phyloP scores from a whole-genome alignment of 768 basidiomycete genomes.

The Amylocystis lapponica region DNA sequence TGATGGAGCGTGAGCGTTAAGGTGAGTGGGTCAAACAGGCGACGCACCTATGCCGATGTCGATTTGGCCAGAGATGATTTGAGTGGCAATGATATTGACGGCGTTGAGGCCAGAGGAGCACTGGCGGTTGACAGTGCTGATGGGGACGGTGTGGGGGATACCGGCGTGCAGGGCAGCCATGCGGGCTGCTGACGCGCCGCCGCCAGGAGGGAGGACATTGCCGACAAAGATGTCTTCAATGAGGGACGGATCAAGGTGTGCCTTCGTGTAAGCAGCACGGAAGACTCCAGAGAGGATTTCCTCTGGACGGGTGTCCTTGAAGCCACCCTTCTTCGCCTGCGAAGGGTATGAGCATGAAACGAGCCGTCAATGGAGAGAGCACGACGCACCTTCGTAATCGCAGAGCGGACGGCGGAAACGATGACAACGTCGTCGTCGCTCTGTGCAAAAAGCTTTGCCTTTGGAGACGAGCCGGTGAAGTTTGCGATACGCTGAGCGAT shows the following conservation, averaged over 20 bases:
- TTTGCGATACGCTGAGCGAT: conserved; percentile 17
- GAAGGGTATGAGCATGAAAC: neutral
- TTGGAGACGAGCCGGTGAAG: conserved; percentile 33
- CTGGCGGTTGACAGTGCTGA: conserved; percentile 87
- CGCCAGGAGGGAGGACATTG: conserved; percentile 83
- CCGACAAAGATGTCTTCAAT: conserved; percentile 85
- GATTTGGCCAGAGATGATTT: conserved; percentile 75
- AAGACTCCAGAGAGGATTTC: conserved; percentile 75
- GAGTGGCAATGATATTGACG: conserved; percentile 75
- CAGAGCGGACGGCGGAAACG: conserved; percentile 81
- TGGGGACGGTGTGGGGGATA: conserved; percentile 65
- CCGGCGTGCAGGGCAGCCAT: conserved; percentile 87
- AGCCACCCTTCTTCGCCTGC: conserved; percentile 80
- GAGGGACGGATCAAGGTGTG: conserved; percentile 69
- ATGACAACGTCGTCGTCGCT: conserved; percentile 87
- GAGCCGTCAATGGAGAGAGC: too few relatives aligned
- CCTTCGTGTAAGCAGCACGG: conserved; percentile 62
- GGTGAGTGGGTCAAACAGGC: too few relatives aligned
- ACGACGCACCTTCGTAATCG: conserved; percentile 76
- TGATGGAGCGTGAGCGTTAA: conserved; percentile 18
- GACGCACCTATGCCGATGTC: conserved; percentile 80
- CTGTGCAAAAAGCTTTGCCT: conserved; percentile 61
- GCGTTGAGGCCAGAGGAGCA: conserved; percentile 86
- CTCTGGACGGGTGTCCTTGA: conserved; percentile 86
- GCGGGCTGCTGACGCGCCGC: conserved; percentile 76